These are phyloP conservation scores for Cryptosporidium andersoni DNA, from an alignment of 169 alveolate species.

Conservation along the genomic window DNA sequence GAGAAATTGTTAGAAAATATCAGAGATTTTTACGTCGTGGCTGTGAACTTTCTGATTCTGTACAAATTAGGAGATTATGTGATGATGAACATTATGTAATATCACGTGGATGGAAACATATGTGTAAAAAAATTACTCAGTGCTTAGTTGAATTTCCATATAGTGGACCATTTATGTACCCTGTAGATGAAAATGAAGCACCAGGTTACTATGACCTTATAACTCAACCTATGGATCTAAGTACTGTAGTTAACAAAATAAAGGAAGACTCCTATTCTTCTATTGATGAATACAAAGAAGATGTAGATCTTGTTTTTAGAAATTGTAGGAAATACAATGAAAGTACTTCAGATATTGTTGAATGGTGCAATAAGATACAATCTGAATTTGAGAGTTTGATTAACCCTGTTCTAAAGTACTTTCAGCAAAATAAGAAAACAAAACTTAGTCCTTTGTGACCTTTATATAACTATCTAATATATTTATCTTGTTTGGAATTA, in stretches of 20 bases:
- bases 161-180: constrained; percentile 66
- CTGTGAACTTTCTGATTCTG: constrained; percentile 31
- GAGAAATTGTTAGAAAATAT: constrained; percentile 9
- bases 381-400: constrained; percentile 37
- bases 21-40: constrained; percentile 43
- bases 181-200: constrained; percentile 68
- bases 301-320: constrained; percentile 24
- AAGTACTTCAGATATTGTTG: constrained; percentile 32
- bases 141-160: constrained; percentile 64
- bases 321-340: constrained; percentile 64
- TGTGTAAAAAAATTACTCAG: constrained; percentile 68
- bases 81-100: constrained; percentile 55
- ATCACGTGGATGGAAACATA: constrained; percentile 70
- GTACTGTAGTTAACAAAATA: constrained; percentile 46
- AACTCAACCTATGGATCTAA: constrained; percentile 36
- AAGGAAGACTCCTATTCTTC: constrained; percentile 48
- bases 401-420: constrained; percentile 32
- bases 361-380: constrained; percentile 54
- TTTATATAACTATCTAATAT: background rate
- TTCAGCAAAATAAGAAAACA: background rate
- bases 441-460: background rate
- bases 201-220: constrained; percentile 59
- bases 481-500: too few species aligned
- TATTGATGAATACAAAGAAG: constrained; percentile 26
- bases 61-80: constrained; percentile 48